phyloP scores from a whole-genome alignment of 257 asterid genomes.

The Petunia secreta region DNA sequence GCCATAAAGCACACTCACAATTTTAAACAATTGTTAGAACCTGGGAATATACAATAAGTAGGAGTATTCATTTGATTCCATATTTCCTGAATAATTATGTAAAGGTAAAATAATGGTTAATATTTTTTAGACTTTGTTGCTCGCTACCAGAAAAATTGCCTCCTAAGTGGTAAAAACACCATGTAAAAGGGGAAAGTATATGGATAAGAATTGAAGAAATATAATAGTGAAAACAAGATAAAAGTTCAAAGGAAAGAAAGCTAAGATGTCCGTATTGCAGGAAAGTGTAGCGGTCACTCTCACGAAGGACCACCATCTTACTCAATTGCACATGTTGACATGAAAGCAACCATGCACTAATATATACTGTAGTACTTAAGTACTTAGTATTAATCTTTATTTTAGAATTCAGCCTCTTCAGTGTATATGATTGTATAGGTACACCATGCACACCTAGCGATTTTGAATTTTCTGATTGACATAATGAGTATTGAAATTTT shows the following conservation, averaged over 20 bases:
- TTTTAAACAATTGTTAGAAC: too few species aligned
- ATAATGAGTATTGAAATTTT: too few species aligned
- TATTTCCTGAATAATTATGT: background rate
- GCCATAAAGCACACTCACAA: too few species aligned
- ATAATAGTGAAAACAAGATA: background rate
- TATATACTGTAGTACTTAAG: background rate
- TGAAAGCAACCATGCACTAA: conserved; percentile 21
- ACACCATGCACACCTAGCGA: too few species aligned
- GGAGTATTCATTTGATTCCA: background rate
- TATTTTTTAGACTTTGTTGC: too few species aligned
- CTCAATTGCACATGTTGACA: conserved; percentile 14
- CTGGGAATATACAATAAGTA: too few species aligned
- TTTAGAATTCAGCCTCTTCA: background rate
- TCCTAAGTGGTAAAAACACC: too few species aligned
- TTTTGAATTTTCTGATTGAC: too few species aligned
- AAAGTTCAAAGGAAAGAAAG: background rate
- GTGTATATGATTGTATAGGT: too few species aligned
- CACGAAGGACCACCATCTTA: conserved; percentile 6
- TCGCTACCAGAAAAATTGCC: too few species aligned
- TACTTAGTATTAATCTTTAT: background rate
- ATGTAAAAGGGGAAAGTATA: background rate
- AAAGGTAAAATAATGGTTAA: too few species aligned
- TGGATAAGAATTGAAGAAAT: conserved; percentile 18
- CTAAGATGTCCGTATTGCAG: background rate
- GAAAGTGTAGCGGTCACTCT: conserved; percentile 19